Conservation (phyloP, 1,284 basidiomycete genomes). For the Athelia psychrophila region DNA sequence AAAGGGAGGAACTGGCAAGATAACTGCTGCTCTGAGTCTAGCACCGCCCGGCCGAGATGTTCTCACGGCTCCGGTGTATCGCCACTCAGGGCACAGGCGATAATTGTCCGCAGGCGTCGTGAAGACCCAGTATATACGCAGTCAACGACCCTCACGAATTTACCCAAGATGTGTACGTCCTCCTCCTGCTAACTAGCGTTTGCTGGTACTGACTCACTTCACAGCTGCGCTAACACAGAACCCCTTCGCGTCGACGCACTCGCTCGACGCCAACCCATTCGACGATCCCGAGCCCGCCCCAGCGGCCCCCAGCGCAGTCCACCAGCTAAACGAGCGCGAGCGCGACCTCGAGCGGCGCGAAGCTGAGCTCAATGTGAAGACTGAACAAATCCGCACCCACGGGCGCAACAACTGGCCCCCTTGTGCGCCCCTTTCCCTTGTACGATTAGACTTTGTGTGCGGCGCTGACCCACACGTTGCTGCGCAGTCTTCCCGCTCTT, state of each 20-base stretch:
- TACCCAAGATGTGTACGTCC: too few species aligned
- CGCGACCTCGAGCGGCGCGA: constrained; percentile 79
- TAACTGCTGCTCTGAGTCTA: too few species aligned
- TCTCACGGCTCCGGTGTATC: too few species aligned
- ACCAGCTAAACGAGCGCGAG: constrained; percentile 71
- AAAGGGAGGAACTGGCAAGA: too few species aligned
- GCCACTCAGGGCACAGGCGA: too few species aligned
- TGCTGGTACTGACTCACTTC: too few species aligned
- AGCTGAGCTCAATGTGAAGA: constrained; percentile 60
- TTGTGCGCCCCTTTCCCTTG: constrained; percentile 47
- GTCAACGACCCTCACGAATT: too few species aligned
- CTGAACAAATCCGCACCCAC: constrained; percentile 73
- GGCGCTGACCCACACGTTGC: constrained; percentile 15
- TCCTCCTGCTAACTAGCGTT: too few species aligned
- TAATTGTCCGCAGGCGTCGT: too few species aligned
- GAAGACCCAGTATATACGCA: too few species aligned
- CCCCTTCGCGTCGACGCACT: constrained; percentile 81
- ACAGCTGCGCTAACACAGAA: constrained; percentile 49
- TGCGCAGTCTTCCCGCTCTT: constrained; percentile 90
- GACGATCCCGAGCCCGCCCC: constrained; percentile 57
- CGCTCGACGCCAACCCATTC: constrained; percentile 81
- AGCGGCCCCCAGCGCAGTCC: constrained; percentile 29
- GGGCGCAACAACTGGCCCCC: constrained; percentile 91
- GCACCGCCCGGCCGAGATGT: too few species aligned
- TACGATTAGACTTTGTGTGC: constrained; percentile 10